A percentile compares a stretch with the other conserved stretches of the same genome.
Evolutionary conservation across 495 filamentous ascomycete genomes (phyloP).

Genomic region (Pyrenula massariospora): DNA sequence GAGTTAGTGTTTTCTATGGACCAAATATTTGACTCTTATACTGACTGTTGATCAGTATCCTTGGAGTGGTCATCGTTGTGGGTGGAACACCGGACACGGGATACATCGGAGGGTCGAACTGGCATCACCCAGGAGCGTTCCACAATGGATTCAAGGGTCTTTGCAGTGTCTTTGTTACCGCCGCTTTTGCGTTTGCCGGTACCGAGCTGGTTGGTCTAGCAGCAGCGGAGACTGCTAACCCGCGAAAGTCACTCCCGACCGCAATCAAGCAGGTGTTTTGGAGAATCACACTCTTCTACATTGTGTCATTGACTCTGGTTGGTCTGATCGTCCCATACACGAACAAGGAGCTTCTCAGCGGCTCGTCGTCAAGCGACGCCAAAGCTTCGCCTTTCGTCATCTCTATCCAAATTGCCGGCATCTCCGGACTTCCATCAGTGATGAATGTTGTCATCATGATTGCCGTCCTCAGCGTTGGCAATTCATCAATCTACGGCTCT

Average conservation of each 20-base stretch:
- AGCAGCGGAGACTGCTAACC: conserved; percentile 78
- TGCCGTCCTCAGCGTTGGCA: conserved; percentile 77
- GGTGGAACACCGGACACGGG: conserved; percentile 64
- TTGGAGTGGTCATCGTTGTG: conserved; percentile 67
- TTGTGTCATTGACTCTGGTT: conserved; percentile 61
- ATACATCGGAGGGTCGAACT: conserved; percentile 78
- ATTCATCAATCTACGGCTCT: conserved; percentile 77
- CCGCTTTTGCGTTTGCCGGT: conserved; percentile 84
- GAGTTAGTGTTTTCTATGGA: conserved; percentile 48
- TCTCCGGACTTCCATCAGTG: conserved; percentile 61
- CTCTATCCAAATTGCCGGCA: conserved; percentile 70
- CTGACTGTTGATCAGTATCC: conserved; percentile 38
- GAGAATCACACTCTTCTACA: conserved; percentile 83
- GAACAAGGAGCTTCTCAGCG: conserved; percentile 46
- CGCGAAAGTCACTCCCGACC: conserved; percentile 72
- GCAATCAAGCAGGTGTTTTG: conserved; percentile 93
- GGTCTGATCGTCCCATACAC: conserved; percentile 65
- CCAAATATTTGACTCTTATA: not conserved
- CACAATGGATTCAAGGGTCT: conserved; percentile 89
- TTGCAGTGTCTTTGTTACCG: conserved; percentile 86
- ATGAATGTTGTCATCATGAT: conserved; percentile 90
- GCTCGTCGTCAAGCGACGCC: conserved; percentile 44
- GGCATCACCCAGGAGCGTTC: conserved; percentile 80
- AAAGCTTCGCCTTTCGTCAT: conserved; percentile 84
- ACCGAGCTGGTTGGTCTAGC: conserved; percentile 91